Evolutionary conservation across 1,139 yeast species (phyloP).

Genomic region (Debaryomyces udenii): DNA sequence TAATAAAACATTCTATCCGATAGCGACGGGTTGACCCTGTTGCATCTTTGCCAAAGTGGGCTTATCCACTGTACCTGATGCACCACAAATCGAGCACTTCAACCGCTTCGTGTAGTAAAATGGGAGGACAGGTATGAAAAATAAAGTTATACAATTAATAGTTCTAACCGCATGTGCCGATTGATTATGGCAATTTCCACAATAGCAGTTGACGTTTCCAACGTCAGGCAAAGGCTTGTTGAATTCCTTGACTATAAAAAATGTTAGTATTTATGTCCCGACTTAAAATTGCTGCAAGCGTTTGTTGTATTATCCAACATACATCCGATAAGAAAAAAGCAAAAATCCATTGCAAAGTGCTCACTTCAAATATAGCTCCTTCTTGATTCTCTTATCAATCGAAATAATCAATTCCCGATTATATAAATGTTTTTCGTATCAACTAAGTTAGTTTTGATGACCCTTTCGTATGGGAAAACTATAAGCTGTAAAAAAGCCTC

Average conservation of each 20-base stretch:
- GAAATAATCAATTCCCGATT: not conserved
- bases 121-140: slow-evolving; percentile 50
- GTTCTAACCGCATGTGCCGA: slow-evolving; percentile 47
- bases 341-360: slow-evolving; percentile 27
- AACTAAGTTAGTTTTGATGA: not conserved
- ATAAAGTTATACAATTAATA: slow-evolving; percentile 46
- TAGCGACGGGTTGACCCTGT: slow-evolving; percentile 48
- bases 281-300: slow-evolving; percentile 4
- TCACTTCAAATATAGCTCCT: not conserved
- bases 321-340: slow-evolving; percentile 37
- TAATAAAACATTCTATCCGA: slow-evolving; percentile 22
- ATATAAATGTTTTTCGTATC: too few species aligned
- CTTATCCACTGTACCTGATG: slow-evolving; percentile 40
- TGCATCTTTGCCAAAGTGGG: slow-evolving; percentile 35
- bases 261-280: slow-evolving; percentile 7
- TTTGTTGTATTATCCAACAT: slow-evolving; percentile 15
- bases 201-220: slow-evolving; percentile 34
- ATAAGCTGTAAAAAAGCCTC: not conserved
- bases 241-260: slow-evolving; percentile 29
- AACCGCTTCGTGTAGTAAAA: slow-evolving; percentile 42
- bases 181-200: slow-evolving; percentile 50
- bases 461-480: not conserved
- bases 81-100: slow-evolving; percentile 48
- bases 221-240: slow-evolving; percentile 33
- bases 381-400: not conserved